A percentile compares a stretch with the other conserved stretches of the same genome.
Evolutionary conservation across 1,284 basidiomycete genomes (phyloP).

Genomic region (Pseudozyma sp.): DNA sequence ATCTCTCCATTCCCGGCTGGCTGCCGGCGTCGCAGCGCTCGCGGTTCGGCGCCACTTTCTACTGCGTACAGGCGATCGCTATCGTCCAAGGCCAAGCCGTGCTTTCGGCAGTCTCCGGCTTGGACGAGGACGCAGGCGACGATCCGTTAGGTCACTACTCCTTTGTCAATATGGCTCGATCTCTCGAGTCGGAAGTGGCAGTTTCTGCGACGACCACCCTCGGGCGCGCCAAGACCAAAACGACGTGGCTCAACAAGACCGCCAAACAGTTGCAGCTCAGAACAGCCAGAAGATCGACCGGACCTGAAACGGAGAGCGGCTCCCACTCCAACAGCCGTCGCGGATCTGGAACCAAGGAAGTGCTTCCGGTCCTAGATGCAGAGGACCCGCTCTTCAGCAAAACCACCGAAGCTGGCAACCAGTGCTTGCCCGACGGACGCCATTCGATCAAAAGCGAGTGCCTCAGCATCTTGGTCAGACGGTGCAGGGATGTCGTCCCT

Average conservation of each 20-base stretch:
- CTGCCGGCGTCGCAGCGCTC: constrained; percentile 63
- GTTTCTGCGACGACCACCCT: constrained; percentile 1
- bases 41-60: constrained; percentile 65
- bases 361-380: not conserved
- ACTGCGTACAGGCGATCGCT: constrained; percentile 58
- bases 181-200: constrained; percentile 34
- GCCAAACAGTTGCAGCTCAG: constrained; percentile 54
- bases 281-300: constrained; percentile 25
- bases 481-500: constrained; percentile 65
- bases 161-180: constrained; percentile 3
- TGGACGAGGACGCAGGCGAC: constrained; percentile 10
- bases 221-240: constrained; percentile 25
- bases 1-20: constrained; percentile 66
- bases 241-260: constrained; percentile 59
- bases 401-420: constrained; percentile 32
- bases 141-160: constrained; percentile 1
- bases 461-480: constrained; percentile 49
- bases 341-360: constrained; percentile 19
- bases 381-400: constrained; percentile 32
- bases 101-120: constrained; percentile 27
- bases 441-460: constrained; percentile 51
- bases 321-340: constrained; percentile 10
- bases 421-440: constrained; percentile 18
- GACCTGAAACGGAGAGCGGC: constrained; percentile 6
- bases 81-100: constrained; percentile 37